phyloP scores from a whole-genome alignment of 176 grass and related monocot genomes.

The Echinochloa phyllopogon region DNA sequence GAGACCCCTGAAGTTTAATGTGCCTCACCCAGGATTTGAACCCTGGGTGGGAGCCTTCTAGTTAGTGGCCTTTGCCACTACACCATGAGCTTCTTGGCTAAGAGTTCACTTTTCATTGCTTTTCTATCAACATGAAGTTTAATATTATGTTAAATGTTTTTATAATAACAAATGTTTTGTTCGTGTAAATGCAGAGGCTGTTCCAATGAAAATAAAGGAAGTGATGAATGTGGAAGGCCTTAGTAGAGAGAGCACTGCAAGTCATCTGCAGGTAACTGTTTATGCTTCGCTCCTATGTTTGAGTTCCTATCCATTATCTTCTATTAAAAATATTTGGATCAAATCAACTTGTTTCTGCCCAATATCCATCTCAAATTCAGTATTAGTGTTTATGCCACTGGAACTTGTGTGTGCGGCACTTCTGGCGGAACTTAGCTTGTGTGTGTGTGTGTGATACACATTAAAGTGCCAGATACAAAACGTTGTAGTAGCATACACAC shows the following conservation, averaged over 20 bases:
- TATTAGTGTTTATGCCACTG: not conserved
- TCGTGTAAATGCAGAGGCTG: slow-evolving; percentile 50
- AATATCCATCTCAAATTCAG: not conserved
- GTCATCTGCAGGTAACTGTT: slow-evolving; percentile 58
- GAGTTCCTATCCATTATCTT: not conserved
- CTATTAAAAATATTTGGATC: not conserved
- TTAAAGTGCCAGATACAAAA: not conserved
- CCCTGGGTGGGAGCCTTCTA: too few relatives aligned
- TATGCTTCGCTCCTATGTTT: slow-evolving; percentile 11
- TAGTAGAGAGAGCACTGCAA: slow-evolving; percentile 68
- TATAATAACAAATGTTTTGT: not conserved
- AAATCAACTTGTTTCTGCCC: not conserved
- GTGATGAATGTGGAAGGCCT: slow-evolving; percentile 60
- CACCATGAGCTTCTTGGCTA: too few relatives aligned
- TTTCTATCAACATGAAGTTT: not conserved
- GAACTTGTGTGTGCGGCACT: too few relatives aligned
- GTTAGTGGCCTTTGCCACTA: too few relatives aligned
- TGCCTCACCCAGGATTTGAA: too few relatives aligned
- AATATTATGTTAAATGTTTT: not conserved
- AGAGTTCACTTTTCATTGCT: not conserved
- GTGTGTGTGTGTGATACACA: not conserved
- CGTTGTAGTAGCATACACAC: not conserved
- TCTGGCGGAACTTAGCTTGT: not conserved
- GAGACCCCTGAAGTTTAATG: too few relatives aligned
- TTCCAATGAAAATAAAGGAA: slow-evolving; percentile 67